Percentiles rank a stretch among this genome's conserved stretches.
Conservation (phyloP, 139 green algal species). For the Chlorella vulgaris region DNA sequence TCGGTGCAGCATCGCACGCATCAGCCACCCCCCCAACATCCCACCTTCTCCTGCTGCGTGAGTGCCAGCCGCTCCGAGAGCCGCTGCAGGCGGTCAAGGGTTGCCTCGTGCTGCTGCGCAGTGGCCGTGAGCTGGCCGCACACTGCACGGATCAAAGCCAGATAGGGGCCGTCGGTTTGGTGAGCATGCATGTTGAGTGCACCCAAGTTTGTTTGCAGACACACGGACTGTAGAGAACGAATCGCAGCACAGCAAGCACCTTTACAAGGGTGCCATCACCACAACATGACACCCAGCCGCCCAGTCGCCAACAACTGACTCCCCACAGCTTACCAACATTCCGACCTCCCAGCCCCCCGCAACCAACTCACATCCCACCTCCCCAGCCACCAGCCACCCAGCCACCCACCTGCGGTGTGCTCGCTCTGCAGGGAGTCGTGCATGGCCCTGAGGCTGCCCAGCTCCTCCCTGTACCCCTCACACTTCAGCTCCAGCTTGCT, state of each 20-base stretch:
- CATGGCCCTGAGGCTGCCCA: constrained; percentile 11
- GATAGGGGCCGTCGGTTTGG: background rate
- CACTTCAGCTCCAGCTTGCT: constrained; percentile 18
- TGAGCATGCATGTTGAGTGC: background rate
- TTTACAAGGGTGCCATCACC: background rate
- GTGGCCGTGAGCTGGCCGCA: constrained; percentile 36
- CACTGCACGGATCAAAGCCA: background rate
- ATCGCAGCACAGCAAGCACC: background rate
- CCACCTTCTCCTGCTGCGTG: constrained; percentile 33
- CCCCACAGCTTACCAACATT: no score
- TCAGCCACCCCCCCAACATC: background rate
- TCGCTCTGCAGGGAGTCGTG: constrained; percentile 33
- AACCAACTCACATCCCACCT: no score
- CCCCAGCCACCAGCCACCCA: no score
- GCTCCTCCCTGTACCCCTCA: constrained; percentile 5
- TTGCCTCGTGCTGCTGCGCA: constrained; percentile 3
- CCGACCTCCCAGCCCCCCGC: no score
- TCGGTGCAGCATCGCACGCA: background rate
- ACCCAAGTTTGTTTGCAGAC: no score
- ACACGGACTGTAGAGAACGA: no score
- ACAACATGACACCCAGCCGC: no score
- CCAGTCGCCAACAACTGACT: no score
- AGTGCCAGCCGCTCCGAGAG: constrained; percentile 25
- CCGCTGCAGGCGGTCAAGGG: constrained; percentile 18
- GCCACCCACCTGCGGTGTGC: constrained; percentile 22